Evolutionary conservation across 2,329 filamentous ascomycete genomes (phyloP).

Genomic region (Ophiostoma ulmi): DNA sequence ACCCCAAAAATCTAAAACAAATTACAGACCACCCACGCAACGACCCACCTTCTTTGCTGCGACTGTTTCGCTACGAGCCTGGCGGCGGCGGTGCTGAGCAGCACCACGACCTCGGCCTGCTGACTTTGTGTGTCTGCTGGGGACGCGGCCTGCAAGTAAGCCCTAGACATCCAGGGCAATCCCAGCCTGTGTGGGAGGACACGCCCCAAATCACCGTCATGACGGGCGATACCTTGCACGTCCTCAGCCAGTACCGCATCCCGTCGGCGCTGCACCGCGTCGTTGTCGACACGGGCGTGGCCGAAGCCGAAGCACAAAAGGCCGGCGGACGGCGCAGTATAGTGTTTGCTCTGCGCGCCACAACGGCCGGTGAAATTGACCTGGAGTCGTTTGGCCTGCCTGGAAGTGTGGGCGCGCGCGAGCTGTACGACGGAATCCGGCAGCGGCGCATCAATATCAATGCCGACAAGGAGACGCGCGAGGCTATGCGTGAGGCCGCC

Average conservation of each 20-base stretch:
- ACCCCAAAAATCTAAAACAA: not conserved
- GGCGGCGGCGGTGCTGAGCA: slow-evolving; percentile 28
- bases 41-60: slow-evolving; percentile 29
- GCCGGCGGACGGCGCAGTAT: slow-evolving; percentile 27
- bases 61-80: slow-evolving; percentile 29
- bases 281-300: slow-evolving; percentile 18
- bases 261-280: slow-evolving; percentile 29
- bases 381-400: slow-evolving; percentile 23
- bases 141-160: slow-evolving; percentile 28
- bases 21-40: slow-evolving; percentile 17
- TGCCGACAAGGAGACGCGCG: slow-evolving; percentile 21
- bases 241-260: slow-evolving; percentile 25
- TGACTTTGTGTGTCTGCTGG: slow-evolving; percentile 29
- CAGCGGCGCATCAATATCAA: slow-evolving; percentile 28
- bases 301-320: not conserved
- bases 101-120: slow-evolving; percentile 28
- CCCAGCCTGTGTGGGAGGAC: slow-evolving; percentile 23
- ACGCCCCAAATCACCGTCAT: slow-evolving; percentile 27
- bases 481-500: slow-evolving; percentile 20
- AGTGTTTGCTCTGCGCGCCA: slow-evolving; percentile 29
- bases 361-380: slow-evolving; percentile 24
- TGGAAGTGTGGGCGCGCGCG: slow-evolving; percentile 20
- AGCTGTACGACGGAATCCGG: slow-evolving; percentile 27
- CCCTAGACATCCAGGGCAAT: not conserved
- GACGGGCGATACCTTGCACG: slow-evolving; percentile 27